These are phyloP conservation scores for Eucalyptus cladocalyx DNA, from an alignment of 345 rosid species.

Conservation along the genomic window DNA sequence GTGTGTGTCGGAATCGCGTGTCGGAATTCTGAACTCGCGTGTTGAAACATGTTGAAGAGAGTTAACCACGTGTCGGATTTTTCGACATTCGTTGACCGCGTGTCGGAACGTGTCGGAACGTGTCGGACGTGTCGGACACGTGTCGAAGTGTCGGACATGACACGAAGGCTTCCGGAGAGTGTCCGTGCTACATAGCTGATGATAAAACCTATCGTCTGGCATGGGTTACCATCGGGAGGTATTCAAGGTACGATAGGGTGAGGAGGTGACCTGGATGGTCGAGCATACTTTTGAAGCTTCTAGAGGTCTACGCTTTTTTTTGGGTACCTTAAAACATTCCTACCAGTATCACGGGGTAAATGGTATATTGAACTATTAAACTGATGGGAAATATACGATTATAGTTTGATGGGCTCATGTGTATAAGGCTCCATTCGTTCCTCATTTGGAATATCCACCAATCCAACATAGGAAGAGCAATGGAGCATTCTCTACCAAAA, in stretches of 20 bases:
- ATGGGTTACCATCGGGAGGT: not conserved
- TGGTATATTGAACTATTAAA: not conserved
- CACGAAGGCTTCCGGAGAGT: too few relatives aligned
- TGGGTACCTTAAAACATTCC: too few relatives aligned
- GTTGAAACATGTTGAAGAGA: too few relatives aligned
- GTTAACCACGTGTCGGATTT: too few relatives aligned
- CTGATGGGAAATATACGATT: not conserved
- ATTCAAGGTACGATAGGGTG: not conserved
- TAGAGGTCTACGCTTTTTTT: not conserved
- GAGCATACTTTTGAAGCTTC: not conserved
- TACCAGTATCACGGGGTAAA: not conserved
- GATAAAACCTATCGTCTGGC: accelerated
- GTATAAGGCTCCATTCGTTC: not conserved
- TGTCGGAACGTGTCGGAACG: too few relatives aligned
- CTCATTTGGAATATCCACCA: not conserved
- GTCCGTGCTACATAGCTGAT: too few relatives aligned
- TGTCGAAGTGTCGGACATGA: too few relatives aligned
- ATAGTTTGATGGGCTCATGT: not conserved
- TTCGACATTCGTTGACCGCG: too few relatives aligned
- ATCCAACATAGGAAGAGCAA: not conserved
- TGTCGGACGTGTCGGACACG: too few relatives aligned
- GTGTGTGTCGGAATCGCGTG: too few relatives aligned
- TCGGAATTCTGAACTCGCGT: too few relatives aligned
- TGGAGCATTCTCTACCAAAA: not conserved
- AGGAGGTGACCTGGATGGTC: not conserved